These are phyloP conservation scores for Ogataea parapolymorpha DNA, from an alignment of 805 yeast genomes.

Conservation along the genomic window DNA sequence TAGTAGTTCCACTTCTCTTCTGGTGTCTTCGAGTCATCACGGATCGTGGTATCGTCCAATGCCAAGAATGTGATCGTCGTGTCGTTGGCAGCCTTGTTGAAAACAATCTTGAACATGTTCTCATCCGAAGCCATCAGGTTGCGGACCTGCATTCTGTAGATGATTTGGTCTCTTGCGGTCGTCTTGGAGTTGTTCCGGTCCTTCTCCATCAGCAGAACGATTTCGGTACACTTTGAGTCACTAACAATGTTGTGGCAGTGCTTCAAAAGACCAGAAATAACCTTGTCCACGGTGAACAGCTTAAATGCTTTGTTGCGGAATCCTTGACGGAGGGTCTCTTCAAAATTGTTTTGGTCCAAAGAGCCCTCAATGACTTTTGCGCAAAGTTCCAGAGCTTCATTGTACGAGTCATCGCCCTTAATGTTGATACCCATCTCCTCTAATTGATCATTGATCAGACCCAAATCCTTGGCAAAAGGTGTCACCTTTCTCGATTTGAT, in stretches of 20 bases:
- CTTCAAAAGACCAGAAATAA: conserved; percentile 75
- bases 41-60: conserved; percentile 82
- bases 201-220: conserved; percentile 74
- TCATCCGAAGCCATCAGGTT: conserved; percentile 76
- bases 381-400: conserved; percentile 72
- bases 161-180: conserved; percentile 80
- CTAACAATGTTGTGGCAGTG: conserved; percentile 83
- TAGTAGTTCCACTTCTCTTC: conserved; percentile 92
- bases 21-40: conserved; percentile 54
- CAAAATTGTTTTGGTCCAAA: conserved; percentile 90
- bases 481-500: conserved; percentile 59
- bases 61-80: conserved; percentile 81
- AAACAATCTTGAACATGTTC: conserved; percentile 86
- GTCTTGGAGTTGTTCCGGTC: conserved; percentile 67
- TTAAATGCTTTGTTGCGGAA: conserved; percentile 91
- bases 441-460: conserved; percentile 73
- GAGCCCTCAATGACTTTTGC: conserved; percentile 83
- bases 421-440: conserved; percentile 78
- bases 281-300: conserved; percentile 89
- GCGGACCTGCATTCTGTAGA: conserved; percentile 86
- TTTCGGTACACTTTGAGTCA: conserved; percentile 77
- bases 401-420: conserved; percentile 65
- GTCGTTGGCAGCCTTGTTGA: conserved; percentile 47
- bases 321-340: conserved; percentile 92
- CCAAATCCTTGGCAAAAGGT: conserved; percentile 83